phyloP scores from a whole-genome alignment of 1,284 basidiomycete species.

The Leccinum subspadiceum region DNA sequence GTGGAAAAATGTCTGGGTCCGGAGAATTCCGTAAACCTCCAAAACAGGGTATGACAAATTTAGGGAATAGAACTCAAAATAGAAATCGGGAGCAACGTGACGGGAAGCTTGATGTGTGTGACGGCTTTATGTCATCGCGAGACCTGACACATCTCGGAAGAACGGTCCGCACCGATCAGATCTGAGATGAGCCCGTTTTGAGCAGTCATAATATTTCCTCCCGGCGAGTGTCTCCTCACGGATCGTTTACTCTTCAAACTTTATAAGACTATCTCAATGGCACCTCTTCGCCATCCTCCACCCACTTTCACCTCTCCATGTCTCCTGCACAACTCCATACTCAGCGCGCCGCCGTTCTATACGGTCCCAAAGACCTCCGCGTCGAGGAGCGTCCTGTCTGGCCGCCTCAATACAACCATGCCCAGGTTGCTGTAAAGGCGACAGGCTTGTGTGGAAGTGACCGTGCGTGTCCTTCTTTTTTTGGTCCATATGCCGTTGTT shows the following conservation, averaged over 20 bases:
- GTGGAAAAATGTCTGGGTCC: constrained; percentile 13
- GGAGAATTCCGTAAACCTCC: constrained; percentile 20
- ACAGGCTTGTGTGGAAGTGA: constrained; percentile 94
- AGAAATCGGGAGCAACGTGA: constrained; percentile 27
- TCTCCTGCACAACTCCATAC: constrained; percentile 55
- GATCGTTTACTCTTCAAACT: constrained; percentile 27
- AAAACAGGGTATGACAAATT: constrained; percentile 28
- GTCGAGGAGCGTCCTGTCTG: constrained; percentile 65
- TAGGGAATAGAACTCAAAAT: constrained; percentile 24
- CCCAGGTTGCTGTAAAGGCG: constrained; percentile 71
- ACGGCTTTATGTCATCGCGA: constrained; percentile 31
- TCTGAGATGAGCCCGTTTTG: constrained; percentile 21
- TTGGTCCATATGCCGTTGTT: constrained; percentile 6
- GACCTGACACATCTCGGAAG: constrained; percentile 25
- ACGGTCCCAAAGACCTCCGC: constrained; percentile 71
- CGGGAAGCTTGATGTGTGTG: constrained; percentile 23
- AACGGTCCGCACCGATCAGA: constrained; percentile 26
- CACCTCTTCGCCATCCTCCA: constrained; percentile 20
- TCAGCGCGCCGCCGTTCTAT: constrained; percentile 66
- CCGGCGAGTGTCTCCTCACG: constrained; percentile 19
- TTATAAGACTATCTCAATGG: constrained; percentile 36
- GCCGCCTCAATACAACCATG: constrained; percentile 66
- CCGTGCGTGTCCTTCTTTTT: constrained; percentile 48
- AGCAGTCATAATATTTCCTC: constrained; percentile 26
- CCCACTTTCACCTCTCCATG: constrained; percentile 40